Evolutionary conservation across 2,329 filamentous ascomycete species (phyloP), one percentile per base, ranked within the genome.

Genomic region (Diaporthe citrichinensis): DNA sequence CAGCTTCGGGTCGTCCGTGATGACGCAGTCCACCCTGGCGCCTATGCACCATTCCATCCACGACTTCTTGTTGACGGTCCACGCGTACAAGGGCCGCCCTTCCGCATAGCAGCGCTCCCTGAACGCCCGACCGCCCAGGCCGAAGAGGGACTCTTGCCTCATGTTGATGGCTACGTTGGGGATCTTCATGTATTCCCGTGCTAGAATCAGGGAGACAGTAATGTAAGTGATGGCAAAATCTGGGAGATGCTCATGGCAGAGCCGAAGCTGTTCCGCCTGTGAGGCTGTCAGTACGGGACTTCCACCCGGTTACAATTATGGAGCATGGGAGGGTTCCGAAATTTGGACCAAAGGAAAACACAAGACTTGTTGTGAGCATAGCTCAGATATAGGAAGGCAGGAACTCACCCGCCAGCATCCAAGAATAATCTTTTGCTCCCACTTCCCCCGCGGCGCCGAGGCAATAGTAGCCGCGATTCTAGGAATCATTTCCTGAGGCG

Each of bases 11-110:
- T 98, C 92, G 81, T 98, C 96, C 0, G 95, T 98, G 72, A 98
- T 92, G 6, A 98, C 93, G 0, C 94, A 96, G 79, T 98, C 94
- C 1, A 98, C 85, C 36, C 79, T 79, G 57, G 90, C 85, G 39
- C 87, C 84, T 46, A 98, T 91, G 78, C 91, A 90, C 95, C 95
- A 98, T 79, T 92, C 89, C 96, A 98, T 98, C 84, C 92, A 90
- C 68, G 88, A 87, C 77, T 91, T 89, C 20, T 93, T 90, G 82
- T 98, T 98, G 69, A 98, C 94, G 0, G 96, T 98, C 96, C 96
- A 98, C 0, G 92, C 90, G 79, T 93, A 92, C 6, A 98, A 86
- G 5, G 90, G 88, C 31, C 93, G 89, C 23, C 87, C 85, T 2
- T 87, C 85, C 65, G 85, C 82, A 76, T 88, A 88, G 36, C 91